Evolutionary conservation across 257 asterid species (phyloP), one percentile per base, ranked within the genome.

Genomic region (Thymus quinquecostatus): DNA sequence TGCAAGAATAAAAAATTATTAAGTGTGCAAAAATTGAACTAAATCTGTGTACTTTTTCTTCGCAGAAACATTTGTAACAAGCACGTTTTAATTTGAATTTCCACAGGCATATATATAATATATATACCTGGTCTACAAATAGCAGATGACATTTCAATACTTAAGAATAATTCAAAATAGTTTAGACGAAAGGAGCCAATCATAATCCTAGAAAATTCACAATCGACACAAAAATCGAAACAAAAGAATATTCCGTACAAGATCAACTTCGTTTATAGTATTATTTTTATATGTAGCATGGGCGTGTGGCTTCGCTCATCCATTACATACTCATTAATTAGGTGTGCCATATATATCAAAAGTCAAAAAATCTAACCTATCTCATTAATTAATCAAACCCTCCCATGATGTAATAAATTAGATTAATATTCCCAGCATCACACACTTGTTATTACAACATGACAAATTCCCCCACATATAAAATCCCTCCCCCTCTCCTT

Each of bases 401-500:
- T 56, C 60, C 57, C n/a, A 61, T 70, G 80, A 81, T 72, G 76
- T 2, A 36, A 36, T 36, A 1, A 43, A 43, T 21, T 21, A 21
- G 21, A 21, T 21, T 78, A 68, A 83, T 59, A 60, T 60, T 5
- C 33, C 3, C 48, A 27, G 1, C 43, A 57, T 72, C 65, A 51
- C 6, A 21, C 21, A 21, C 21, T 21, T 21, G 21, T 21, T 21
- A 21, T 38, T 74, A 72, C 61, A 70, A 69, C 34, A 80, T 58
- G 90, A 81, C 92, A 86, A 82, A 68, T 63, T 60, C 33, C 79
- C 69, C 54, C 88, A 44, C 64, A 55, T 69, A 81, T 88, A 88
- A 84, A 84, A 76, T n/a, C 68, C 38, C 76, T 48, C 57, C 59
- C 75, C 85, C 36, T 78, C 79, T 81, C 80, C 83, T 82, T 74